phyloP scores from a whole-genome alignment of 768 basidiomycete species.

The Tylopilus intermedius region DNA sequence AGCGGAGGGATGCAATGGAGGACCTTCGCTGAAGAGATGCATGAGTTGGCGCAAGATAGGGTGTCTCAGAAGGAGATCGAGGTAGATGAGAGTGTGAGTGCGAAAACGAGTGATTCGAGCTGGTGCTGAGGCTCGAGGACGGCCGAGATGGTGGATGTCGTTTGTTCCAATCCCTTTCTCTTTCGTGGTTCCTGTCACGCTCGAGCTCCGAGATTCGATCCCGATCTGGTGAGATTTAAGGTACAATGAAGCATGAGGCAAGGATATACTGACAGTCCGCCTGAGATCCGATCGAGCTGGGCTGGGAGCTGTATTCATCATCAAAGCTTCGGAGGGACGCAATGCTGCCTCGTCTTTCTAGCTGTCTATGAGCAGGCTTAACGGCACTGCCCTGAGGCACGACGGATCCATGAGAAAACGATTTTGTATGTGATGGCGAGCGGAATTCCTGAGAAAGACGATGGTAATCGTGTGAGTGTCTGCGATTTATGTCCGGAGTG shows the following conservation, averaged over 20 bases:
- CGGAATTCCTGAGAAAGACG: slow-evolving; percentile 28
- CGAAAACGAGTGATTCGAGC: slow-evolving; percentile 32
- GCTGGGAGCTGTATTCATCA: slow-evolving; percentile 36
- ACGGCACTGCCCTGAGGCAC: slow-evolving; percentile 9
- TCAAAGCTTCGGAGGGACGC: slow-evolving; percentile 42
- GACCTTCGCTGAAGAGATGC: slow-evolving; percentile 31
- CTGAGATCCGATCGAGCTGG: slow-evolving; percentile 45
- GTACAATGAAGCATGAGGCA: background rate
- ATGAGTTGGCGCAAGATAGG: slow-evolving; percentile 31
- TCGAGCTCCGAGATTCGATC: slow-evolving; percentile 41
- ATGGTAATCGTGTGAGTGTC: slow-evolving; percentile 23
- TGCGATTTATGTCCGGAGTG: slow-evolving; percentile 24
- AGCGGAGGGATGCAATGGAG: slow-evolving; percentile 31
- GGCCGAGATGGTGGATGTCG: slow-evolving; percentile 38
- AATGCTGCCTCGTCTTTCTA: slow-evolving; percentile 33
- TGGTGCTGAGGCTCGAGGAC: slow-evolving; percentile 39
- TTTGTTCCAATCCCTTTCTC: slow-evolving; percentile 56
- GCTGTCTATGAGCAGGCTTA: slow-evolving; percentile 4
- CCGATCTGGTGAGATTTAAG: slow-evolving; percentile 33
- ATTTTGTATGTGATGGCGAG: slow-evolving; percentile 22
- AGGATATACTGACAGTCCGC: slow-evolving; percentile 43
- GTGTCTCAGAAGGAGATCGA: slow-evolving; percentile 38
- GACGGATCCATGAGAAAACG: slow-evolving; percentile 15
- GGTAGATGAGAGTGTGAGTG: slow-evolving; percentile 34
- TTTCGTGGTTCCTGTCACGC: slow-evolving; percentile 41